phyloP scores from a whole-genome alignment of 768 basidiomycete species.

The Kwoniella europaea region DNA sequence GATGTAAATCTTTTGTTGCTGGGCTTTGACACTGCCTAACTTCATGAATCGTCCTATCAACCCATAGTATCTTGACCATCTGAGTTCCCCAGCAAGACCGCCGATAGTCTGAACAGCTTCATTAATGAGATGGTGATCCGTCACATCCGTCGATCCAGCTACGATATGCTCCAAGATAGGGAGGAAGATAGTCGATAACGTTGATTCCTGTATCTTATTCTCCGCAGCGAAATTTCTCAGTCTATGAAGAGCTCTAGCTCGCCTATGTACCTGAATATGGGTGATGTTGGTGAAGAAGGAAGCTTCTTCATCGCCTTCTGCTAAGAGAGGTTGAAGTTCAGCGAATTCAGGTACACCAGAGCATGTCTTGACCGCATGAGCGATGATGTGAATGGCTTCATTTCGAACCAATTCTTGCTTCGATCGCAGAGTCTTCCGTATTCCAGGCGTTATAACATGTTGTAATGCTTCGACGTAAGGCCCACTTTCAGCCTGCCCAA shows the following conservation, averaged over 20 bases:
- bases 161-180: conserved; percentile 86
- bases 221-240: conserved; percentile 76
- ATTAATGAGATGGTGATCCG: conserved; percentile 84
- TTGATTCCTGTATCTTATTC: conserved; percentile 69
- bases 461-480: conserved; percentile 60
- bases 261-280: conserved; percentile 89
- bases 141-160: conserved; percentile 62
- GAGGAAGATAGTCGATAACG: conserved; percentile 78
- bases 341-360: conserved; percentile 66
- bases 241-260: conserved; percentile 82
- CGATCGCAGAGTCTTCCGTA: conserved; percentile 78
- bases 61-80: conserved; percentile 82
- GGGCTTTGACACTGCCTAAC: conserved; percentile 65
- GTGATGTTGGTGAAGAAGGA: conserved; percentile 96
- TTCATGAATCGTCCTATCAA: conserved; percentile 81
- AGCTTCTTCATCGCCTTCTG: conserved; percentile 87
- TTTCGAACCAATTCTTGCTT: conserved; percentile 84
- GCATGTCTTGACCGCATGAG: conserved; percentile 73
- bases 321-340: conserved; percentile 81
- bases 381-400: conserved; percentile 79
- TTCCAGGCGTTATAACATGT: conserved; percentile 74
- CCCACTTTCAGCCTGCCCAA: conserved; percentile 44
- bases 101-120: conserved; percentile 84
- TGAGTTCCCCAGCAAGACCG: conserved; percentile 72
- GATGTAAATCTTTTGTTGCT: conserved; percentile 78